Evolutionary conservation across 352 stramenopile genomes (phyloP).

Genomic region (Globisporangium solare): DNA sequence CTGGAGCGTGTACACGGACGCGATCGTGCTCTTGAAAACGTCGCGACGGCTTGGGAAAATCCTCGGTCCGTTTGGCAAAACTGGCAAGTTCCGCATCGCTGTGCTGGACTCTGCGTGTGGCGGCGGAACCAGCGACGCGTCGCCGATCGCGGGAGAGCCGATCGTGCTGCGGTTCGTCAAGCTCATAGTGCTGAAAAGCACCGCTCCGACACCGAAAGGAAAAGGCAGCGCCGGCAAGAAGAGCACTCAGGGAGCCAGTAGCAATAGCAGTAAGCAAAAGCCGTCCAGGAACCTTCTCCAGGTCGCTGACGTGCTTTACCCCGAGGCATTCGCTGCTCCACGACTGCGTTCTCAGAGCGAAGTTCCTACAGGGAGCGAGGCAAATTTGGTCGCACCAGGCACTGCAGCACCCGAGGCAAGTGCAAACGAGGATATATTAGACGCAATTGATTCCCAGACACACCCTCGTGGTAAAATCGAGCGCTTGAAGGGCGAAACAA

Average conservation of each 20-base stretch:
- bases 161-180: constrained; percentile 65
- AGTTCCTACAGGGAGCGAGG: too few relatives aligned
- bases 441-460: not conserved
- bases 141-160: constrained; percentile 30
- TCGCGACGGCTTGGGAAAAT: constrained; percentile 39
- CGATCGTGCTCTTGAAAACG: constrained; percentile 42
- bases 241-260: not conserved
- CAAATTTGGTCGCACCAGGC: too few relatives aligned
- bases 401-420: too few relatives aligned
- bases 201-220: constrained; percentile 20
- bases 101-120: constrained; percentile 12
- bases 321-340: constrained; percentile 28
- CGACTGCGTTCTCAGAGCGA: too few relatives aligned
- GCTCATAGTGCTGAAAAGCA: constrained; percentile 32
- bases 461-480: constrained; percentile 34
- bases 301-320: constrained; percentile 36
- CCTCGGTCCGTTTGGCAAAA: constrained; percentile 74
- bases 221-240: not conserved
- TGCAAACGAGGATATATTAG: not conserved
- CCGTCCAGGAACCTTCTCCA: constrained; percentile 30
- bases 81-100: constrained; percentile 66
- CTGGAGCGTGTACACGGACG: constrained; percentile 52
- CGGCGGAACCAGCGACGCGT: not conserved
- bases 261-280: not conserved
- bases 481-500: constrained; percentile 67